Conservation (phyloP, 768 basidiomycete genomes). For the Mycena polygramma region DNA sequence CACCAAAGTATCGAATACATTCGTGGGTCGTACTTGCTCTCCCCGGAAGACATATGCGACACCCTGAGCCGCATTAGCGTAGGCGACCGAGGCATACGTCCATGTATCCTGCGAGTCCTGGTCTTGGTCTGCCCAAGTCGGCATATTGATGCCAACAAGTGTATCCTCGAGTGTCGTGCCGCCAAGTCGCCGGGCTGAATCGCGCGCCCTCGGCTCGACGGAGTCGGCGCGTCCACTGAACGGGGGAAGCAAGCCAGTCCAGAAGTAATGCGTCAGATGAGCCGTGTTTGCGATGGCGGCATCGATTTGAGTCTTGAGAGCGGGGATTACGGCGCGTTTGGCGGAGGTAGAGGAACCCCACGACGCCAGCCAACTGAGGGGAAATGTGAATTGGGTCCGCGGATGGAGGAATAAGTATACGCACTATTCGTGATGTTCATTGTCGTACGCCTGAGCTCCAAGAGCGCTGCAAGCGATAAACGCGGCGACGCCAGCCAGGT, state of each 20-base stretch:
- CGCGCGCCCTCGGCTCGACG: constrained; percentile 16
- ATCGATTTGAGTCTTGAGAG: constrained; percentile 8
- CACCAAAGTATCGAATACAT: constrained; percentile 21
- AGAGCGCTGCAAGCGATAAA: neutral
- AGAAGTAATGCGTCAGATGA: constrained; percentile 13
- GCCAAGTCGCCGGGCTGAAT: constrained; percentile 3
- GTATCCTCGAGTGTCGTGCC: constrained; percentile 27
- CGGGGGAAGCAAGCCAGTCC: constrained; percentile 16
- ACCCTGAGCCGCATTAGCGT: constrained; percentile 2
- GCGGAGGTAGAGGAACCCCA: neutral
- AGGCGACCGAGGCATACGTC: constrained; percentile 9
- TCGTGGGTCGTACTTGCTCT: neutral
- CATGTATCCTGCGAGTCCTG: constrained; percentile 18
- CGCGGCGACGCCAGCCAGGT: neutral
- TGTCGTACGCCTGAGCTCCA: neutral
- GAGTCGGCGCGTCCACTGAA: constrained; percentile 16
- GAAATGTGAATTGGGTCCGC: neutral
- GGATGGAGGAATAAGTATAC: neutral
- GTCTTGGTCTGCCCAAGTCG: neutral
- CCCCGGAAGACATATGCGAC: constrained; percentile 16
- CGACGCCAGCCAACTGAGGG: constrained; percentile 1
- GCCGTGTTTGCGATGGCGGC: constrained; percentile 7
- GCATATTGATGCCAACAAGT: constrained; percentile 5
- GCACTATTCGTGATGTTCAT: constrained; percentile 10
- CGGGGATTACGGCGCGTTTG: constrained; percentile 9